phyloP scores from a whole-genome alignment of 768 basidiomycete genomes.

The Tulasnella sp. region DNA sequence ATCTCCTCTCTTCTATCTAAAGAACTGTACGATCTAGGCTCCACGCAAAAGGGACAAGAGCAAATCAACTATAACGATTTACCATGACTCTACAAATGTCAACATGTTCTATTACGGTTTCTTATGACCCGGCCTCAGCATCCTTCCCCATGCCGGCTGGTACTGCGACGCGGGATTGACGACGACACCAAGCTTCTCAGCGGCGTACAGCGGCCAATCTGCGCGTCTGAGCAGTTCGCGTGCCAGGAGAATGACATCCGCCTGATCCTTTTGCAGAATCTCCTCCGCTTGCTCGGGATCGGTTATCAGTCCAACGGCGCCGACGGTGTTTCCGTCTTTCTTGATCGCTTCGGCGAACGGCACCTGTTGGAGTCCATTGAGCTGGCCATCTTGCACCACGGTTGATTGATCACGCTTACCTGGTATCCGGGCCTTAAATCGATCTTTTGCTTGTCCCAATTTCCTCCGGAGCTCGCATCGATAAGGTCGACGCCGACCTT shows the following conservation, averaged over 20 bases:
- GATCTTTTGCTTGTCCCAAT: slow-evolving; percentile 50
- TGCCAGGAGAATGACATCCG: slow-evolving; percentile 57
- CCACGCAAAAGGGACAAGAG: not conserved
- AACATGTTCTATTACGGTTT: not conserved
- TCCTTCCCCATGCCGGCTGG: slow-evolving; percentile 42
- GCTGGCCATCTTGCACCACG: not conserved
- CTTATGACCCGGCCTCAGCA: slow-evolving; percentile 21
- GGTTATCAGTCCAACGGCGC: slow-evolving; percentile 63
- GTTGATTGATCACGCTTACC: slow-evolving; percentile 25
- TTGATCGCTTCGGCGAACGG: slow-evolving; percentile 57
- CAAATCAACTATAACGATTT: not conserved
- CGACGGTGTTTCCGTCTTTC: slow-evolving; percentile 41
- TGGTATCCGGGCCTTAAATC: slow-evolving; percentile 46
- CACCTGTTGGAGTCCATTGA: slow-evolving; percentile 31
- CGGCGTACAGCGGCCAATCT: slow-evolving; percentile 39
- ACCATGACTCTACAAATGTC: not conserved
- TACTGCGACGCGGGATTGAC: slow-evolving; percentile 66
- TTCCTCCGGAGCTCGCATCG: slow-evolving; percentile 58
- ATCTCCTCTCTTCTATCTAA: not conserved
- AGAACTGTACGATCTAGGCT: not conserved
- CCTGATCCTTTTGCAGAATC: slow-evolving; percentile 50
- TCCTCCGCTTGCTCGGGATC: slow-evolving; percentile 49
- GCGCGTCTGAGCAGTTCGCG: slow-evolving; percentile 54
- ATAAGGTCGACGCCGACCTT: slow-evolving; percentile 63
- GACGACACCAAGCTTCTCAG: slow-evolving; percentile 46